Evolutionary conservation across 2,329 filamentous ascomycete species (phyloP), one percentile per base, ranked within the genome.

Genomic region (Colletotrichum godetiae): DNA sequence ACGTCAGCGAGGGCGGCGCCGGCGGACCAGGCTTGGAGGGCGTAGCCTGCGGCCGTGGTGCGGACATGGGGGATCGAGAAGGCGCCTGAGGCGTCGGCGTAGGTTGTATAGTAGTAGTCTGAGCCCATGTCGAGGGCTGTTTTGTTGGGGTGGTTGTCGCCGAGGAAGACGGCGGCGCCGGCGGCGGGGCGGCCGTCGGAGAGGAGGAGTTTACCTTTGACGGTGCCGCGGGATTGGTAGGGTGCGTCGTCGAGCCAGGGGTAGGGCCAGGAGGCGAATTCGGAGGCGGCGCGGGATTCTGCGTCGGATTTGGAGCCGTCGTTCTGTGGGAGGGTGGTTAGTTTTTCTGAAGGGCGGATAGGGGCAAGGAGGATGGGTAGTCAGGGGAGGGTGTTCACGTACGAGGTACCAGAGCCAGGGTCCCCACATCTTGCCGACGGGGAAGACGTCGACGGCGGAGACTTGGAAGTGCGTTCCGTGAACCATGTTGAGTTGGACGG

Each of bases 401-500:
- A 77, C 66, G 33, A 73, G 70, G 49, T 73, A 73, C 70, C 70
- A 73, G 6, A 85, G 77, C 84, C 84, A 86, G 3, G 84, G 84
- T 0, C 84, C 84, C 80, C 83, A 85, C 27, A 81, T 82, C 78
- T 85, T 85, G 4, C 82, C 83, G n/a, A 82, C 77, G 37, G 80
- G 75, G 74, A 83, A 82, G 1, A 77, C 78, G 61, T 85, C 84
- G 24, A 75, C 78, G 55, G 80, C 79, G 1, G 77, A 79, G 4
- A 81, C 82, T 75, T 81, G 80, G 75, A 86, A 86, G 75, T 87
- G 85, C 0, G 87, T 88, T 42, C 87, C 87, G 75, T 89, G 87
- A 42, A 89, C 82, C 84, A 89, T 88, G 77, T 89, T 89, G 49
- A 89, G 79, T 73, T 88, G 85, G 2, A 89, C 87, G 1, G 83